Percentiles rank a stretch among this genome's conserved stretches.
phyloP scores from a whole-genome alignment of 2,329 filamentous ascomycete genomes.

The Sporothrix globosa region DNA sequence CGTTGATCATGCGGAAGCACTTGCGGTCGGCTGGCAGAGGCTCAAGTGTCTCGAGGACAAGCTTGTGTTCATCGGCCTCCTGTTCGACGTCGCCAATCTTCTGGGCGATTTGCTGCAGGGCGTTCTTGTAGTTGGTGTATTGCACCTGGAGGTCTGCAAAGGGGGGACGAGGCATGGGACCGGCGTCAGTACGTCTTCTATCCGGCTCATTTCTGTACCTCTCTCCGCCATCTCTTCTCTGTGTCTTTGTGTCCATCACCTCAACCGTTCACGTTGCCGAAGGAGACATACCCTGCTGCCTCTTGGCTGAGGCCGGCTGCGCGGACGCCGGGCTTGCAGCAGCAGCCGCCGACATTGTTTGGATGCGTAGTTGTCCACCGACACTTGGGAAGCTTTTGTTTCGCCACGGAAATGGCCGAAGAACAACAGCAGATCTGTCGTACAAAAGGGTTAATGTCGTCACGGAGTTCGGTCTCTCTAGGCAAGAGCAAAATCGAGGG shows the following conservation, averaged over 20 bases:
- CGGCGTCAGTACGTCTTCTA: background rate
- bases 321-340: slow-evolving; percentile 26
- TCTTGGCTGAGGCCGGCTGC: slow-evolving; percentile 57
- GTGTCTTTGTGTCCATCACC: background rate
- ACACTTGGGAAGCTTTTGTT: background rate
- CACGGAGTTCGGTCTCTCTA: background rate
- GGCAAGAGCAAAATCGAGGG: slow-evolving; percentile 23
- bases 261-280: background rate
- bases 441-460: background rate
- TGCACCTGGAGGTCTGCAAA: slow-evolving; percentile 73
- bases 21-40: slow-evolving; percentile 84
- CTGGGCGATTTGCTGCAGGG: slow-evolving; percentile 86
- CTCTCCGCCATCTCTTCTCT: background rate
- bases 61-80: slow-evolving; percentile 98
- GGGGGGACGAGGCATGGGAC: background rate
- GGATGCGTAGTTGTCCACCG: background rate
- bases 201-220: background rate
- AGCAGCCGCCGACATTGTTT: slow-evolving; percentile 29
- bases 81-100: slow-evolving; percentile 98
- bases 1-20: slow-evolving; percentile 98
- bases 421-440: background rate
- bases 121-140: slow-evolving; percentile 76
- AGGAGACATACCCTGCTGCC: slow-evolving; percentile 67
- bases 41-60: slow-evolving; percentile 88
- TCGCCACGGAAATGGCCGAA: background rate